Conservation (phyloP, 1,284 basidiomycete species). For the Apiotrichum brassicae region DNA sequence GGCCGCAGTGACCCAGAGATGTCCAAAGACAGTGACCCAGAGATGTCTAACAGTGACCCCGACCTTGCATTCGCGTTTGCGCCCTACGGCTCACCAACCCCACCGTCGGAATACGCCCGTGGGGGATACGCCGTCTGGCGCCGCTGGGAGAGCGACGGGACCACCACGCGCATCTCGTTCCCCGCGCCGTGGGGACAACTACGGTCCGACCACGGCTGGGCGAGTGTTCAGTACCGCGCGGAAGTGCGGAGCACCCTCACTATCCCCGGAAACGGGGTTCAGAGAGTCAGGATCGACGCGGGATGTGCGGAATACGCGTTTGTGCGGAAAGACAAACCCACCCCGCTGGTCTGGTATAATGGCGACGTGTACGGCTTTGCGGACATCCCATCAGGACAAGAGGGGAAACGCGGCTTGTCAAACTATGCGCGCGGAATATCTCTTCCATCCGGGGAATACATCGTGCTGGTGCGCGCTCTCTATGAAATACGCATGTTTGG, state of each 20-base stretch:
- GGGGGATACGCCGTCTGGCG: slow-evolving; percentile 36
- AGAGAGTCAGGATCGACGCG: slow-evolving; percentile 30
- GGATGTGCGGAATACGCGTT: slow-evolving; percentile 39
- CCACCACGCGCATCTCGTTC: slow-evolving; percentile 21
- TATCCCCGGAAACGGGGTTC: slow-evolving; percentile 5
- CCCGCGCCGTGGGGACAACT: slow-evolving; percentile 35
- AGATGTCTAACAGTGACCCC: slow-evolving; percentile 8
- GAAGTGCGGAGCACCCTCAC: slow-evolving; percentile 27
- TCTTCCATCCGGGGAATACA: slow-evolving; percentile 30
- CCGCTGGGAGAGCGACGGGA: slow-evolving; percentile 29
- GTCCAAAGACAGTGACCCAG: background rate
- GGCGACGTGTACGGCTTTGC: slow-evolving; percentile 43
- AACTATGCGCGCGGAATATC: slow-evolving; percentile 28
- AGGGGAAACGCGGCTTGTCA: slow-evolving; percentile 7
- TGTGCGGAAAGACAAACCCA: slow-evolving; percentile 14
- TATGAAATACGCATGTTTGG: slow-evolving; percentile 45
- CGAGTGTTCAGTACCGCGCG: slow-evolving; percentile 35
- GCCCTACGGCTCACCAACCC: slow-evolving; percentile 15
- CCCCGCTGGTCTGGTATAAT: slow-evolving; percentile 29
- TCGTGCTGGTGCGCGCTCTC: slow-evolving; percentile 30
- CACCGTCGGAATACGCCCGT: slow-evolving; percentile 30
- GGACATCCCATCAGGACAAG: slow-evolving; percentile 10
- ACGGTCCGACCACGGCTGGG: slow-evolving; percentile 42
- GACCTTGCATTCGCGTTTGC: slow-evolving; percentile 31
- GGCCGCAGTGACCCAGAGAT: background rate